Evolutionary conservation across 495 filamentous ascomycete genomes (phyloP).

Genomic region (Penicillium cosmopolitanum): DNA sequence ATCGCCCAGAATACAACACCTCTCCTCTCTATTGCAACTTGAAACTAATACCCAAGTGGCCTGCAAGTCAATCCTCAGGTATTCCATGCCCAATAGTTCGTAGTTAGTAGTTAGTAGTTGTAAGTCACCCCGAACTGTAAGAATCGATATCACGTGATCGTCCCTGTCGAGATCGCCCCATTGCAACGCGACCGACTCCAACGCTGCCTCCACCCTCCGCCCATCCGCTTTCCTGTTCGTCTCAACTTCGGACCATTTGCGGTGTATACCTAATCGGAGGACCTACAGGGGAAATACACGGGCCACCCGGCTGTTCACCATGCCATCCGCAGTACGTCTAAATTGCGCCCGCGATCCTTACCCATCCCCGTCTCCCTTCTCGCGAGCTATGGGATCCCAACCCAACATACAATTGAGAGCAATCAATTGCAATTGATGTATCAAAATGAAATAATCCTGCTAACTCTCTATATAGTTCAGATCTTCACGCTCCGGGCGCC

Average conservation of each 20-base stretch:
- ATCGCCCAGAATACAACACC: slow-evolving; percentile 16
- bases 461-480: slow-evolving; percentile 41
- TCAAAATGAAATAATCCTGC: not conserved
- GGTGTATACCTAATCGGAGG: not conserved
- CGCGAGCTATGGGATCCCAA: not conserved
- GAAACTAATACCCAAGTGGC: not conserved
- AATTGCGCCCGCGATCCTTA: slow-evolving; percentile 16
- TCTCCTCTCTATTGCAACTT: slow-evolving; percentile 3
- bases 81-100: not conserved
- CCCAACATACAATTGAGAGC: not conserved
- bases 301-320: slow-evolving; percentile 23
- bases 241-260: not conserved
- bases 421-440: not conserved
- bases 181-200: slow-evolving; percentile 10
- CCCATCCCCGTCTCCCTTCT: not conserved
- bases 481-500: slow-evolving; percentile 49
- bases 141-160: slow-evolving; percentile 19
- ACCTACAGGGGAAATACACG: not conserved
- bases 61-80: not conserved
- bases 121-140: not conserved
- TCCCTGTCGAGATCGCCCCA: slow-evolving; percentile 5
- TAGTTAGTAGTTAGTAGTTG: not conserved
- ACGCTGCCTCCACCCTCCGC: slow-evolving; percentile 1
- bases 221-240: not conserved
- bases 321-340: slow-evolving; percentile 50